Percentiles rank a stretch among this genome's conserved stretches.
phyloP scores from a whole-genome alignment of 2,329 filamentous ascomycete species.

The Emergomyces orientalis region DNA sequence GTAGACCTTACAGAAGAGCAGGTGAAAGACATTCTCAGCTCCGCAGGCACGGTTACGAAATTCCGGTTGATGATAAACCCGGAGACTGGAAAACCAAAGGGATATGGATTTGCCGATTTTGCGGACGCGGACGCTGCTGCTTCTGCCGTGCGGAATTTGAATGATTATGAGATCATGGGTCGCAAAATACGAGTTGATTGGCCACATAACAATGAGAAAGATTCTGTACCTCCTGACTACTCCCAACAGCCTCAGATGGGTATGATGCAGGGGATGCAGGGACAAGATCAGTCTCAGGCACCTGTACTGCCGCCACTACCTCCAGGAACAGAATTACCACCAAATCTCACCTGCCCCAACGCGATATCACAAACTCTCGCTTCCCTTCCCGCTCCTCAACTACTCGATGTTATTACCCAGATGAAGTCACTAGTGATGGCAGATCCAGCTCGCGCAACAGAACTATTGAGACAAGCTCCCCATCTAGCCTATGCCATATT shows the following conservation, averaged over 20 bases:
- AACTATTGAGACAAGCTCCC: slow-evolving; percentile 78
- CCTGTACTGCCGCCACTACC: slow-evolving; percentile 69
- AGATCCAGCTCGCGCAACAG: slow-evolving; percentile 74
- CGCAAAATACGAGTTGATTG: slow-evolving; percentile 92
- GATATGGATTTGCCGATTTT: slow-evolving; percentile 94
- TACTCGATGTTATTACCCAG: slow-evolving; percentile 86
- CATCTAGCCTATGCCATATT: slow-evolving; percentile 94
- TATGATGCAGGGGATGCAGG: slow-evolving; percentile 28
- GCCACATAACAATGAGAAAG: slow-evolving; percentile 78
- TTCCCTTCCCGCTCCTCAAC: slow-evolving; percentile 74
- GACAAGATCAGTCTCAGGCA: slow-evolving; percentile 28
- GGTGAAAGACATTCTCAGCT: slow-evolving; percentile 86
- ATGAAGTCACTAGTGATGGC: slow-evolving; percentile 83
- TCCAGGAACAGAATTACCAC: slow-evolving; percentile 71
- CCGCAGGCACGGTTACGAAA: slow-evolving; percentile 79
- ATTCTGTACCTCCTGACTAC: slow-evolving; percentile 48
- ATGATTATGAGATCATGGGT: slow-evolving; percentile 91
- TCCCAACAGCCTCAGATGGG: slow-evolving; percentile 32
- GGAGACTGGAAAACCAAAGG: slow-evolving; percentile 88
- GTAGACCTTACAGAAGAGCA: slow-evolving; percentile 93
- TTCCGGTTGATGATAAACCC: slow-evolving; percentile 93
- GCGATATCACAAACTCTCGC: slow-evolving; percentile 86
- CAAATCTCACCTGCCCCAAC: slow-evolving; percentile 74
- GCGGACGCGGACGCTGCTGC: slow-evolving; percentile 85
- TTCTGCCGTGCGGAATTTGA: slow-evolving; percentile 87